These are phyloP conservation scores for Geotrichum fermentans DNA, from an alignment of 1,139 yeast genomes.

Conservation along the genomic window DNA sequence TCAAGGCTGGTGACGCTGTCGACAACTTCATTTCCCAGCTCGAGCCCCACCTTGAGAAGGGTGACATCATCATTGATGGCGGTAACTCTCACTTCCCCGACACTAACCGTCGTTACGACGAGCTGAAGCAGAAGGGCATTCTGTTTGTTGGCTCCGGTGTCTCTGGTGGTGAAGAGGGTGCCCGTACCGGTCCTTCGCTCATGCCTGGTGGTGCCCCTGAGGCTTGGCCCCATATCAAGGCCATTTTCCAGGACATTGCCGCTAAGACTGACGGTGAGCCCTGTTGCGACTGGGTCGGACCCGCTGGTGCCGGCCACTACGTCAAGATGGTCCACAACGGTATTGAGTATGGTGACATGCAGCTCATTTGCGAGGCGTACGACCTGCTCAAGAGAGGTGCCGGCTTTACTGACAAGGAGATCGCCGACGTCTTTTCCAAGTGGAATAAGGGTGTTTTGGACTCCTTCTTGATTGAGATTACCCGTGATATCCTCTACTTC, in stretches of 20 bases:
- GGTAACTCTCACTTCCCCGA: constrained; percentile 99
- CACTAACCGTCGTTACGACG: constrained; percentile 92
- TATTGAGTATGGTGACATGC: constrained; percentile 99
- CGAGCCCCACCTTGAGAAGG: constrained; percentile 87
- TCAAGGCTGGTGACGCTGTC: constrained; percentile 95
- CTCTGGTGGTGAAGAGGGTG: constrained; percentile 99
- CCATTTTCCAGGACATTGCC: constrained; percentile 90
- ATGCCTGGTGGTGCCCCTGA: constrained; percentile 99
- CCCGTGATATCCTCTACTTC: constrained; percentile 88
- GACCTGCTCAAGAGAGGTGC: constrained; percentile 94
- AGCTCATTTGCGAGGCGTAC: constrained; percentile 95
- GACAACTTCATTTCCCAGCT: constrained; percentile 86
- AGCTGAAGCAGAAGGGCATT: constrained; percentile 81
- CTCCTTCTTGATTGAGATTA: constrained; percentile 94
- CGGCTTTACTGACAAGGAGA: constrained; percentile 84
- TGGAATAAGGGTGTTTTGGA: constrained; percentile 98
- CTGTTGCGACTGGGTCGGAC: constrained; percentile 99
- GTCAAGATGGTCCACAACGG: constrained; percentile 99
- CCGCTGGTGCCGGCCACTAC: constrained; percentile 97
- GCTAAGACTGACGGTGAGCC: constrained; percentile 98
- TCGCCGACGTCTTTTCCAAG: constrained; percentile 82
- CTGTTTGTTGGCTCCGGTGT: constrained; percentile 98
- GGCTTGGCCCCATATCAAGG: constrained; percentile 98
- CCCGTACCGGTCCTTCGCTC: constrained; percentile 97
- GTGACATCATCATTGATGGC: constrained; percentile 98